Evolutionary conservation across 1,284 basidiomycete species (phyloP).

Genomic region (Pascua guehoae): DNA sequence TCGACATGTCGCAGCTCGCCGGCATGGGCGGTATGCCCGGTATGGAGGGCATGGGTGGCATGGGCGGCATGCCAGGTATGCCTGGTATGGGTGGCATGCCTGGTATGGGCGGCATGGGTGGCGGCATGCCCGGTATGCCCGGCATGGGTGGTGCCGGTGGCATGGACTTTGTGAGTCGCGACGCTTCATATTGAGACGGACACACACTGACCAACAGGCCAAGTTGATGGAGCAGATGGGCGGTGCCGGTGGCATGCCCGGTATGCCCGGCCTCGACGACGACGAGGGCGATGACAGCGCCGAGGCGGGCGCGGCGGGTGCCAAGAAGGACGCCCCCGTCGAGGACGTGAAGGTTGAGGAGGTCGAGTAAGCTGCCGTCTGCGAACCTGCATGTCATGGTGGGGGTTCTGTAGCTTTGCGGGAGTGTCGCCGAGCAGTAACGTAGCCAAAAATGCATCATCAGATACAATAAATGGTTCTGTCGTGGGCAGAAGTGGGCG

Average conservation of each 20-base stretch:
- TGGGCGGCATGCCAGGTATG: slow-evolving; percentile 42
- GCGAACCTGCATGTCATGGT: background rate
- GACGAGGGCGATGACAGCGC: slow-evolving; percentile 26
- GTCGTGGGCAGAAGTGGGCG: background rate
- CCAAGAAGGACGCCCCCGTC: slow-evolving; percentile 55
- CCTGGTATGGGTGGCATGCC: slow-evolving; percentile 23
- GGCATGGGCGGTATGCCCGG: slow-evolving; percentile 23
- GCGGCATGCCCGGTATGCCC: slow-evolving; percentile 45
- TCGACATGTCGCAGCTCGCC: slow-evolving; percentile 14
- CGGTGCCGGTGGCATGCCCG: slow-evolving; percentile 35
- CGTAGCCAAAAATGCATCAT: slow-evolving; percentile 3
- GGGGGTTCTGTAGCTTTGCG: no score
- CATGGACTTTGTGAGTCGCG: slow-evolving; percentile 46
- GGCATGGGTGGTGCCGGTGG: slow-evolving; percentile 53
- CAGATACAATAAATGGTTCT: background rate
- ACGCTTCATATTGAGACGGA: no score
- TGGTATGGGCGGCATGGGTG: slow-evolving; percentile 33
- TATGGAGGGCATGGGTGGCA: slow-evolving; percentile 37
- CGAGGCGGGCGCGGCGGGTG: slow-evolving; percentile 54
- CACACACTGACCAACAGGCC: slow-evolving; percentile 15
- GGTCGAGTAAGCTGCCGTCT: slow-evolving; percentile 25
- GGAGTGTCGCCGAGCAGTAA: background rate
- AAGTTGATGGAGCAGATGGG: slow-evolving; percentile 49
- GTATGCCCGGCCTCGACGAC: slow-evolving; percentile 38
- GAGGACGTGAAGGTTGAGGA: slow-evolving; percentile 36